phyloP scores from a whole-genome alignment of 768 basidiomycete genomes.

The Mycena alexandri region DNA sequence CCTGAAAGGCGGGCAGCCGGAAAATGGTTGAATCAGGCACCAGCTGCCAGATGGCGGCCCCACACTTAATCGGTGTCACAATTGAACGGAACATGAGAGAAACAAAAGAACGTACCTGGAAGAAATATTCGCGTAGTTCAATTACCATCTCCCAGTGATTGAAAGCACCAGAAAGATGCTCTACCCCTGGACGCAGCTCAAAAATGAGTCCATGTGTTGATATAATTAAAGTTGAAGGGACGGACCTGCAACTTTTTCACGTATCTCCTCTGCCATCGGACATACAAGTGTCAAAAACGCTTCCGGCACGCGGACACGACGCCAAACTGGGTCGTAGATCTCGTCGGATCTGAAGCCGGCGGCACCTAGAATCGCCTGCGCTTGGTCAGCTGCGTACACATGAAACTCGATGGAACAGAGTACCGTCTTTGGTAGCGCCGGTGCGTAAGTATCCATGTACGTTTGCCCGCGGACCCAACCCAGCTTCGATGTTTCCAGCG shows the following conservation, averaged over 20 bases:
- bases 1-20: conserved; percentile 29
- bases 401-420: background rate
- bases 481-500: conserved; percentile 1
- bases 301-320: conserved; percentile 41
- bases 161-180: conserved; percentile 39
- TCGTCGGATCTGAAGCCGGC: conserved; percentile 43
- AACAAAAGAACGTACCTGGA: conserved; percentile 6
- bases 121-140: conserved; percentile 6
- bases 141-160: conserved; percentile 46
- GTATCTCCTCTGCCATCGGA: conserved; percentile 44
- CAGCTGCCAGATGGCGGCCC: conserved; percentile 22
- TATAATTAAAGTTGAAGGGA: background rate
- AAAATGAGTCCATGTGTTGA: background rate
- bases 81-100: background rate
- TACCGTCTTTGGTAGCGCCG: conserved; percentile 10
- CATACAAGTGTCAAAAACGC: conserved; percentile 43
- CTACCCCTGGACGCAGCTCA: conserved; percentile 6
- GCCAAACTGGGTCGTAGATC: conserved; percentile 43
- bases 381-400: background rate
- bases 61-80: background rate
- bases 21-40: conserved; percentile 30
- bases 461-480: conserved; percentile 13
- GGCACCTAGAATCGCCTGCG: conserved; percentile 43
- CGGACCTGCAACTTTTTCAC: conserved; percentile 34
- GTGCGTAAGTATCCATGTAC: conserved; percentile 21